Evolutionary conservation across 768 basidiomycete genomes (phyloP), one percentile per base, ranked within the genome.

Genomic region (Rubroboletus satanas): DNA sequence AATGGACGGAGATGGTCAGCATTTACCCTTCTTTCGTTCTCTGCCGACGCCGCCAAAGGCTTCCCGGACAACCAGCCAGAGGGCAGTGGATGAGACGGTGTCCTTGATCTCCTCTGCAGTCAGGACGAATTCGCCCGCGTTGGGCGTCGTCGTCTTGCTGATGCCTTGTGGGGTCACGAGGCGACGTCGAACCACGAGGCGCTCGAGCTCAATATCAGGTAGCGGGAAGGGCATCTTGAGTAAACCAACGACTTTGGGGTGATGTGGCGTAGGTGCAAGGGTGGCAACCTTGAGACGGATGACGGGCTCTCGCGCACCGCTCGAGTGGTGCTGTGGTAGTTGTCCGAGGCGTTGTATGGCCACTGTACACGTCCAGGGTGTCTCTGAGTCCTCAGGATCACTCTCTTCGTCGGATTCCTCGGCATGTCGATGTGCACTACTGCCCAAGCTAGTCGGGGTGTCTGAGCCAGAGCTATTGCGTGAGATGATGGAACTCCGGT

Each of bases 351-450:
- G 74, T 21, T 85, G 80, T 33, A 88, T 75, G 56, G 85, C 82
- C 59, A 93, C 77, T n/a, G 83, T 84, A 66, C 95, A 98, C 44
- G 87, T 84, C 94, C 94, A 98, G 0, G 96, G 93, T 23, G 93
- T 94, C 71, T 98, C 95, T 42, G 90, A 92, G 65, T 98, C 96
- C 67, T 98, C 95, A 0, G 94, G 90, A 60, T 98, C 96, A 56
- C 90, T 93, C 43, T 94, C 93, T 15, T 88, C 85, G 0, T 79
- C 91, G 2, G 81, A 79, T 45, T 85, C 83, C 14, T 70, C 73
- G 26, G 38, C 41, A 9, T 64, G 59, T n/a, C 29, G 58, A 36
- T 66, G 57, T 1, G 54, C 51, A 44, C 60, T 55, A n/a, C 64
- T 65, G 15, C 26, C 46, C 31, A 54, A 26, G 56, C 65, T 72